Evolutionary conservation across 192 early-diverging fungal species (phyloP), one percentile per base, ranked within the genome.

Genomic region (Coemansia sp.): DNA sequence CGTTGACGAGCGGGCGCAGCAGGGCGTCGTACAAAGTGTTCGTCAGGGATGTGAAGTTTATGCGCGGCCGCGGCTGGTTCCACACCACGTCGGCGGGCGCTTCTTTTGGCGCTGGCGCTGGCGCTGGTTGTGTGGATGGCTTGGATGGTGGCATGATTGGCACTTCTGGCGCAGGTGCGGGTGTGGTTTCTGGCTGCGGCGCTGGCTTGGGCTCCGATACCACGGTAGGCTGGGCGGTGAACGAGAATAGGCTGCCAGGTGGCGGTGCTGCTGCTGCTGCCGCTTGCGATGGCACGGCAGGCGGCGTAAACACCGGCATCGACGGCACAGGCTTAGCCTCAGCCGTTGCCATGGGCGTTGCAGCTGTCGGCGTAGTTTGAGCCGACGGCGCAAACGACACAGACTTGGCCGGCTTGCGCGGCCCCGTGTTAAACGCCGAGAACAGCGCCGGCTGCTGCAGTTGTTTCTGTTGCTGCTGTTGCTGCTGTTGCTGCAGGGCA

Each of bases 31-130:
- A 77, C 11, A 77, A 46, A 2, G 64, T 45, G 44, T 77, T 67
- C 12, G 64, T 59, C 14, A 77, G 64, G 19, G 64, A 58, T 9
- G 73, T 77, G 64, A 67, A 77, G 61, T 67, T 70, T 50, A 77
- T 70, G 38, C 67, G 67, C 27, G 54, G 52, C 17, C 73, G 67
- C 21, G 73, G 73, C n/a, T 42, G 50, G 57, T 70, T 69, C 73
- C 73, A 77, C 5, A 70, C 64, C 11, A 77, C 49, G 3, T 49
- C 33, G 4, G 49, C 27, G 7, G 51, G 37, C 4, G 38, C 15
- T n/a, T n/a, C n/a, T n/a, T n/a, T n/a, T 38, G 37, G 38, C 37
- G 37, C 40, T 14, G 50, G 49, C n/a, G 42, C 25, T 45, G 25
- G 59, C 4, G 14, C 23, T 12, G 55, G 34, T 17, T 22, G 34